Percentiles rank a stretch among this genome's conserved stretches.
phyloP scores from a whole-genome alignment of 164 flowering plant species.

The Kalanchoe fedtschenkoi region DNA sequence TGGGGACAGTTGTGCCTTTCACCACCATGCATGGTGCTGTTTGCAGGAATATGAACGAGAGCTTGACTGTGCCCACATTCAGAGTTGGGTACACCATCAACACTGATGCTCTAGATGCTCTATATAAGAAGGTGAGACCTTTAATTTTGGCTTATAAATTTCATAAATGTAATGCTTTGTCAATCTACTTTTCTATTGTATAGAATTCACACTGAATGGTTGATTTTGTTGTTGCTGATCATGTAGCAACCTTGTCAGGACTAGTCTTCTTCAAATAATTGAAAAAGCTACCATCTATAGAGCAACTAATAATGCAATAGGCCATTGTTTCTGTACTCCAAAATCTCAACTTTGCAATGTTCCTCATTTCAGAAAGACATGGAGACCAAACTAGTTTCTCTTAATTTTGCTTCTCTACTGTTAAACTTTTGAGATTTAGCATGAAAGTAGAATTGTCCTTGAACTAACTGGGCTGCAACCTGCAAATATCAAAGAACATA shows the following conservation, averaged over 20 bases:
- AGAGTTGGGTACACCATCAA: slow-evolving; percentile 90
- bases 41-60: slow-evolving; percentile 88
- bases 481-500: not conserved
- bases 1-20: slow-evolving; percentile 62
- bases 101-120: slow-evolving; percentile 76
- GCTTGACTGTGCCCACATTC: slow-evolving; percentile 76
- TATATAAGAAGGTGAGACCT: slow-evolving; percentile 72
- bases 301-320: not conserved
- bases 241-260: not conserved
- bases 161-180: not conserved
- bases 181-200: not conserved
- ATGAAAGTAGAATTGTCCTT: not conserved
- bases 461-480: not conserved
- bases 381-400: not conserved
- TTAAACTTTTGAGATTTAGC: not conserved
- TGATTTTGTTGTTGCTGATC: not conserved
- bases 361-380: not conserved
- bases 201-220: not conserved
- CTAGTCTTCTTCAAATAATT: not conserved
- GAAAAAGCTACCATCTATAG: not conserved
- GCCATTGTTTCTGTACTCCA: not conserved
- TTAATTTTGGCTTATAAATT: not conserved
- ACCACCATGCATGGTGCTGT: slow-evolving; percentile 95
- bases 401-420: not conserved
- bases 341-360: not conserved